phyloP scores from a whole-genome alignment of 2,329 filamentous ascomycete genomes.

The Cladorrhinum sp. region DNA sequence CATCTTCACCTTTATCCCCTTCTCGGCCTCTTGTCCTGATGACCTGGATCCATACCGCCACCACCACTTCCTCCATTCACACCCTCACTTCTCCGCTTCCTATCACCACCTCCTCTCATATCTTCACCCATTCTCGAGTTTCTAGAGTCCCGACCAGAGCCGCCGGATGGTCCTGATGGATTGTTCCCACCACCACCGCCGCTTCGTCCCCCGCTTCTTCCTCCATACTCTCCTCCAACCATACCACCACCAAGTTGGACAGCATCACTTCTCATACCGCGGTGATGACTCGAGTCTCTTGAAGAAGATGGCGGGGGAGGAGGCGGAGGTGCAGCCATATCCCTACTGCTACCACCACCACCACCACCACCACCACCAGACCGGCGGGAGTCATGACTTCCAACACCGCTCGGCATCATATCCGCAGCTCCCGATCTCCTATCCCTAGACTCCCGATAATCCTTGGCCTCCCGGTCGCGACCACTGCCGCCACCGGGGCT shows the following conservation, averaged over 20 bases:
- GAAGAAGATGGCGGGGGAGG: constrained; percentile 18
- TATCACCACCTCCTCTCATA: constrained; percentile 25
- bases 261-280: not conserved
- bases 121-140: constrained; percentile 20
- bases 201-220: not conserved
- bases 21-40: constrained; percentile 55
- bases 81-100: constrained; percentile 50
- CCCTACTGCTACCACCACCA: not conserved
- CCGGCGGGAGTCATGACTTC: not conserved
- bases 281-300: not conserved
- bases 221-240: not conserved
- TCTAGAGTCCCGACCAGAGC: not conserved
- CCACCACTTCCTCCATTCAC: constrained; percentile 21
- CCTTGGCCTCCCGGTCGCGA: constrained; percentile 36
- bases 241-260: not conserved
- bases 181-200: not conserved
- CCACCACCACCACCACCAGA: constrained; percentile 18
- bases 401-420: not conserved
- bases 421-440: constrained; percentile 33
- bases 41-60: constrained; percentile 28
- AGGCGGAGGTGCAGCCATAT: not conserved
- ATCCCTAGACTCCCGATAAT: constrained; percentile 45
- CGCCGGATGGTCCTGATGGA: not conserved
- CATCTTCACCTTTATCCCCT: constrained; percentile 29
- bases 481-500: constrained; percentile 10